phyloP scores from a whole-genome alignment of 345 rosid genomes.

The Aquilaria sinensis region DNA sequence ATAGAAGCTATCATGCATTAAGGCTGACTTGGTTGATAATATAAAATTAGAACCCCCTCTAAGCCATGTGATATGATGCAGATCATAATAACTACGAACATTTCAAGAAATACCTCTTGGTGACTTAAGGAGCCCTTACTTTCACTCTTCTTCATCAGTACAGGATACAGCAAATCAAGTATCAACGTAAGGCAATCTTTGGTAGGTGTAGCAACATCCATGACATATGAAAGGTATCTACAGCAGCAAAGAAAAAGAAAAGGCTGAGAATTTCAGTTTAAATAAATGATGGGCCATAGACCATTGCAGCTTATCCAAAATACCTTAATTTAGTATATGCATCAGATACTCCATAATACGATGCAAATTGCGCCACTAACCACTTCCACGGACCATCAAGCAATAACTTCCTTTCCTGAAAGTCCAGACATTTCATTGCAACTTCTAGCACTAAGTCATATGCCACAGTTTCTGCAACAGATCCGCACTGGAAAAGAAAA shows the following conservation, averaged over 20 bases:
- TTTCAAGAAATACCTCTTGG: slow-evolving; percentile 64
- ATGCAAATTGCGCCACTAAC: slow-evolving; percentile 76
- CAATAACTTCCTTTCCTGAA: slow-evolving; percentile 78
- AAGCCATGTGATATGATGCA: no score
- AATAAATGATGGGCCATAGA: not conserved
- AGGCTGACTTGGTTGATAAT: no score
- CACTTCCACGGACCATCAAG: slow-evolving; percentile 86
- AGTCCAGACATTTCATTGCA: slow-evolving; percentile 76
- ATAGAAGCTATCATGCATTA: no score
- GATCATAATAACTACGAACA: no score
- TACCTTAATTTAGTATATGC: slow-evolving; percentile 85
- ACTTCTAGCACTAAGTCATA: slow-evolving; percentile 88
- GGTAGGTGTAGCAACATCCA: slow-evolving; percentile 98
- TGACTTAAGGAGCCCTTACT: slow-evolving; percentile 70
- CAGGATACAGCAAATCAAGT: slow-evolving; percentile 64
- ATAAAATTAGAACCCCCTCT: no score
- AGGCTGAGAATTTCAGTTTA: not conserved
- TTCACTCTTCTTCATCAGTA: slow-evolving; percentile 51
- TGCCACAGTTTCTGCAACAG: slow-evolving; percentile 95
- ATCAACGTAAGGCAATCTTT: slow-evolving; percentile 78
- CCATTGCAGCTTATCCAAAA: slow-evolving; percentile 10
- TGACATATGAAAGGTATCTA: slow-evolving; percentile 90
- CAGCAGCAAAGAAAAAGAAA: slow-evolving; percentile 17
- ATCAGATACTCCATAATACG: slow-evolving; percentile 89
- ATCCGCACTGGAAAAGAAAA: slow-evolving; percentile 49